Base-by-base conservation (phyloP, 2,329 filamentous ascomycete species). In the Chaetomium sp. region DNA sequence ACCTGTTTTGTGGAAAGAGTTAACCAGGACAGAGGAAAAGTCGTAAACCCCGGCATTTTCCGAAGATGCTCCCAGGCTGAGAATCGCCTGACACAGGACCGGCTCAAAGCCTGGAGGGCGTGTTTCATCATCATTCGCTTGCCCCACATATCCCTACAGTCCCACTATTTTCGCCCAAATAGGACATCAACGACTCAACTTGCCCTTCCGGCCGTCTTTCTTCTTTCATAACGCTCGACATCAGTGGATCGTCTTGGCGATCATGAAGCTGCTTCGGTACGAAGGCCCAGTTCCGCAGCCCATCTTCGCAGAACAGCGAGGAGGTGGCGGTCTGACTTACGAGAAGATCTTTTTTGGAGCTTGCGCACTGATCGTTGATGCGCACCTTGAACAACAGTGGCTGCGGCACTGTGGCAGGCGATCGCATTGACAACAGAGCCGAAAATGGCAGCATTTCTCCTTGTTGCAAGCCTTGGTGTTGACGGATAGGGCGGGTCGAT, bases 91-190 rank as follows among this genome's bases (percentile, higher is more conserved):
- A 49, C 33, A 27, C 45, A 49, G 14, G 33, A 27, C 19, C 19
- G 19, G 19, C 19, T 27, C 19, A 27, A 27, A 27, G 19, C 19
- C 19, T 27, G 14, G 48, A 8, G 32, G 27, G 48, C 6, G 11
- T 49, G 48, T 49, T 49, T 49, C 48, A 49, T 59, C 52, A 57
- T 49, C 32, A 27, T 49, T 52, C 49, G 50, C 45, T 55, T 49
- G 55, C 33, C 44, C 50, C 50, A 37, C 37, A 53, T 5, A 6
- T 40, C 11, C 45, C 45, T 35, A 12, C 8, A 34, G 3, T 27
- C 14, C 41, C 14, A 19, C 14, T 14, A 37, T 34, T 6, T 11
- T 34, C 27, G 32, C 38, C 27, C 49, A 34, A 42, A 40, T 33
- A 40, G 19, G 19, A 27, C 19, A 27, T 27, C 19, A 27, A 27